Base-by-base conservation (phyloP, 176 grass and related monocot genomes). In the Cocos nucifera region DNA sequence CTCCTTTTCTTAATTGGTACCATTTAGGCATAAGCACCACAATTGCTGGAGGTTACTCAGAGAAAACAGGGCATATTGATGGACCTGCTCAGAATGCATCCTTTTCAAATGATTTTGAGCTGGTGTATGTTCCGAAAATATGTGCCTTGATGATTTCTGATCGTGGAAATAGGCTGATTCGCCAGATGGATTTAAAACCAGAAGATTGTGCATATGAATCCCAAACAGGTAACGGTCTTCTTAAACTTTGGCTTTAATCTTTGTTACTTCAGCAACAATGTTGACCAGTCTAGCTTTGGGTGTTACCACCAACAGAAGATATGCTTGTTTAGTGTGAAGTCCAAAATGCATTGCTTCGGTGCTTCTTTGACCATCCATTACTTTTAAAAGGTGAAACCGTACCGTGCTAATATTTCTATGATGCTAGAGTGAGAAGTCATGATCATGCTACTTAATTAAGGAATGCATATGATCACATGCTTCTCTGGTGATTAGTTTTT, bases 71-170 rank as follows among this genome's bases (percentile, higher is more conserved):
- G 58, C 73, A 57, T 35, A 77, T 57, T 66, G 87, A 90, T 66
- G 87, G 79, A n/a, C 69, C 76, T 19, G 82, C 82, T 19, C 87
- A 90, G 61, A 90, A 90, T 74, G 87, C 87, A 32, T 77, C 82
- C 0, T 86, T 90, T 61, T 86, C 83, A 0, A 4, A 49, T 27
- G 79, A 86, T 28, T 90, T 86, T 71, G 83, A 86, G 79, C 68
- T 90, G 23, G 72, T 68, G n/a, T 90, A 86, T 73, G 54, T 86
- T 16, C 79, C 75, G 12, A 74, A 80, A 77, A 77, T 69, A 3
- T 90, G 87, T 73, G 71, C 87, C 56, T 59, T 90, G 44, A 51
- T 90, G 55, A 17, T 90, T 22, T 61, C 77, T 58, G 87, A 90
- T 75, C 75, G 83, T 76, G 87, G 69, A 59, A 86, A 71, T 70